Base-by-base conservation (phyloP, 2,329 filamentous ascomycete species). In the Sporothrix pseudoabietina region DNA sequence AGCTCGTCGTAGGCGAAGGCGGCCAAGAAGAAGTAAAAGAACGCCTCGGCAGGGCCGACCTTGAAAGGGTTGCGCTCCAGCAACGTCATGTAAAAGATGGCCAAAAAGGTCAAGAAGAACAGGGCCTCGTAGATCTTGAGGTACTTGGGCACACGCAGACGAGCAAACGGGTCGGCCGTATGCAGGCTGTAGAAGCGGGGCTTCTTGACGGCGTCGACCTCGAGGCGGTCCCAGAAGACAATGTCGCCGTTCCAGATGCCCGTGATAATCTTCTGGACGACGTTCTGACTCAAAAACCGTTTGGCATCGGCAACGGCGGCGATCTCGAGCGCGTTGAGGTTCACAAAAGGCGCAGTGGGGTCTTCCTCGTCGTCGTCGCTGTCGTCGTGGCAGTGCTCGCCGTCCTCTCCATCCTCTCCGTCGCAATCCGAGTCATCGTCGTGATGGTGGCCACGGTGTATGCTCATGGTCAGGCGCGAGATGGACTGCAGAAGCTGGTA, bases 1-100 rank as follows among this genome's bases (percentile, higher is more conserved):
- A 96, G 84, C 81, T 94, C 94, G 77, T 97, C 94, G 78, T 96
- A 97, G 54, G 92, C 89, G 83, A 97, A 97, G 8, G 93, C 92
- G 4, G 90, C 90, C 77, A 97, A 91, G 92, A 94, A 97, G 69
- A 97, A 81, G 79, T 95, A 96, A 57, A 98, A 87, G 19, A 93
- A 79, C 1, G 91, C 82, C 80, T 98, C 94, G 22, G 90, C 84
- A 0, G 85, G 79, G 0, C 91, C 93, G 71, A 97, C 88, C 39
- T 85, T 84, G 22, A 85, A 84, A 9, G 89, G 87, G 76, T 92
- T 89, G 75, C 92, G 86, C 77, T 93, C 89, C 63, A 97, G 87
- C 44, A 97, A 86, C 0, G 97, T 94, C n/a, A 89, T 86, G 78
- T 97, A 98, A 81, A 97, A 98, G 6, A 98, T 84, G 35, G 87